Base-by-base conservation (phyloP, 306 rosid species). In the Acacia melanoxylon region DNA sequence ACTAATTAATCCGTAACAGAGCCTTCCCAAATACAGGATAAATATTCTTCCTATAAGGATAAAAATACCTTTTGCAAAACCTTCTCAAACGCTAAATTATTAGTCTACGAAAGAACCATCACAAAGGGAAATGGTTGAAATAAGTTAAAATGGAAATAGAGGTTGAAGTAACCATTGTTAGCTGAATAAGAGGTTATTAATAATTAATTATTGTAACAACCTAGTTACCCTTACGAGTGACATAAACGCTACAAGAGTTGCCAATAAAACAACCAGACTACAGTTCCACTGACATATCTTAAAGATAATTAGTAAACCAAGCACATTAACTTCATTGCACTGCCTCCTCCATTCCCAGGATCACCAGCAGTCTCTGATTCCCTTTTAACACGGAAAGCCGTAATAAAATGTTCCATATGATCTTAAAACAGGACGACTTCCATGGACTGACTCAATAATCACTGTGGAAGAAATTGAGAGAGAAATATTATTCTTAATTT, bases 211-310 rank as follows among this genome's bases (percentile, higher is more conserved):
- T 7, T 31, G 10, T 31, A 65, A 15, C 16, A 15, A 31, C 70
- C n/a, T 6, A 15, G 5, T 31, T 29, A 14, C 70, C 70, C 15
- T 29, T 2, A 65, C 5, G 52, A 48, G 52, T 6, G 41, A 37
- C 41, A 37, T 42, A 75, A 67, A 22, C 69, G 44, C 54, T 80
- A 75, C 24, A 48, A 75, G 45, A 80, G 31, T 22, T 35, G 35
- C 51, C 59, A 37, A 65, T 25, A 52, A 75, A 58, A 48, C 40
- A 31, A 14, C 25, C 8, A 40, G 24, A 16, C 49, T 37, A 35
- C 27, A 68, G 73, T 20, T 41, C 17, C 13, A 19, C 51, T 19
- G 37, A 24, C 29, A 14, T 11, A 44, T 44, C 52, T 15, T 31
- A 6, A 69, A 42, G 35, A 24, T 70, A 70, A 69, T 14, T 27